Percentiles rank a stretch among this genome's conserved stretches.
Evolutionary conservation across 2,329 filamentous ascomycete species (phyloP).

Genomic region (Balansia obtecta): DNA sequence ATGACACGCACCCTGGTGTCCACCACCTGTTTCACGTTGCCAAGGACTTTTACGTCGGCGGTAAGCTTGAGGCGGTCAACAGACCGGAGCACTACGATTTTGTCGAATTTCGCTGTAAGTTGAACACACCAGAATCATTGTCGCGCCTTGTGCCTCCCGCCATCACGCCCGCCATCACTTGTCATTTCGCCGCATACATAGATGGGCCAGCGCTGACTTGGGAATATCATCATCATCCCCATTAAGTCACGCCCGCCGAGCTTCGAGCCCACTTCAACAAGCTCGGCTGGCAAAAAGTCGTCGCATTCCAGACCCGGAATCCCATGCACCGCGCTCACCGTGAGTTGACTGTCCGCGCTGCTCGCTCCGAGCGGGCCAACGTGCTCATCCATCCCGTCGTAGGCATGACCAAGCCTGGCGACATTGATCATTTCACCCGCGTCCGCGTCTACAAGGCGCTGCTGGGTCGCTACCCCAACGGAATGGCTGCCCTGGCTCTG

Average conservation of each 20-base stretch:
- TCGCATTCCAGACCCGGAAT: constrained; percentile 98
- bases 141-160: neutral
- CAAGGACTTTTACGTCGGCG: constrained; percentile 84
- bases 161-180: neutral
- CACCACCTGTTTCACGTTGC: constrained; percentile 75
- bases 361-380: constrained; percentile 91
- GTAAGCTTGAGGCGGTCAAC: constrained; percentile 91
- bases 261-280: constrained; percentile 97
- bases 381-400: constrained; percentile 98
- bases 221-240: too few species aligned
- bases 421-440: constrained; percentile 99
- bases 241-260: constrained; percentile 91
- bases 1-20: constrained; percentile 83
- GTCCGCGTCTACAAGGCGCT: constrained; percentile 98
- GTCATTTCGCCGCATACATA: neutral
- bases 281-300: constrained; percentile 94
- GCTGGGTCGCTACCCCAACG: constrained; percentile 92
- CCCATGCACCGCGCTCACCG: constrained; percentile 98
- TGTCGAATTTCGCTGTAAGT: constrained; percentile 81
- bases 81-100: constrained; percentile 98
- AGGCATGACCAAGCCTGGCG: constrained; percentile 94
- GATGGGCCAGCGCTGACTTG: too few species aligned
- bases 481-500: constrained; percentile 94
- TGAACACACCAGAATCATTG: neutral
- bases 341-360: constrained; percentile 93